Conservation (phyloP, 1,284 basidiomycete genomes). For the Cystobasidium sp. region DNA sequence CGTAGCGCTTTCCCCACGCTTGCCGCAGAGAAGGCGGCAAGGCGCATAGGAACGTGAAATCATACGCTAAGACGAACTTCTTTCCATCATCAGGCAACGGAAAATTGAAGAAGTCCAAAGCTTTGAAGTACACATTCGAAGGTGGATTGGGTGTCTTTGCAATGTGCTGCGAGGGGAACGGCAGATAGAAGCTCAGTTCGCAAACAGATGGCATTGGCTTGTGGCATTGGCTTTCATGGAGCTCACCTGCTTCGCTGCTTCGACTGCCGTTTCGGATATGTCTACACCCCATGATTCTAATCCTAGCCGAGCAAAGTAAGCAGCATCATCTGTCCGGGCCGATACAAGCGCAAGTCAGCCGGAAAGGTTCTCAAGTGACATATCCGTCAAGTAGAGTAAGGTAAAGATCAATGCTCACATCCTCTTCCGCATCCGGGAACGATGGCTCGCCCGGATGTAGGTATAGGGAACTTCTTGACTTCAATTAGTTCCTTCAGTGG, state of each 20-base stretch:
- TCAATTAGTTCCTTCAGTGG: constrained; percentile 39
- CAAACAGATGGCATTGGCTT: neutral
- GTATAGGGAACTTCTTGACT: constrained; percentile 40
- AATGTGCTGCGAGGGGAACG: neutral
- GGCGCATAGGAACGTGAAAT: constrained; percentile 44
- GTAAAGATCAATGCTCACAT: constrained; percentile 1
- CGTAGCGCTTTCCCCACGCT: constrained; percentile 40
- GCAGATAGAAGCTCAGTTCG: neutral
- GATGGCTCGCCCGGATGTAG: constrained; percentile 28
- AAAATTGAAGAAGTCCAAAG: constrained; percentile 49
- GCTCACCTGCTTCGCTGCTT: constrained; percentile 39
- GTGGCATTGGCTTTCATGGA: constrained; percentile 7
- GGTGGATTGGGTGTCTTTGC: constrained; percentile 13
- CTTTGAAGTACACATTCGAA: constrained; percentile 36
- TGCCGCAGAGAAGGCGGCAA: constrained; percentile 32
- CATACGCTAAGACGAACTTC: constrained; percentile 42
- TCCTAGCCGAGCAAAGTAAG: constrained; percentile 48
- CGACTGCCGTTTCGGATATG: constrained; percentile 48
- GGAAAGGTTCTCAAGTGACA: neutral
- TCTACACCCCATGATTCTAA: constrained; percentile 49
- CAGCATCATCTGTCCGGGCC: constrained; percentile 47
- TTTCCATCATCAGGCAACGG: constrained; percentile 25
- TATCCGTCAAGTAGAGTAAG: neutral
- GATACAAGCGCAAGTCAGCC: neutral
- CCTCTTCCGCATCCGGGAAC: constrained; percentile 41